Evolutionary conservation across 306 rosid species (phyloP), one percentile per base, ranked within the genome.

Genomic region (Quercus variabilis): DNA sequence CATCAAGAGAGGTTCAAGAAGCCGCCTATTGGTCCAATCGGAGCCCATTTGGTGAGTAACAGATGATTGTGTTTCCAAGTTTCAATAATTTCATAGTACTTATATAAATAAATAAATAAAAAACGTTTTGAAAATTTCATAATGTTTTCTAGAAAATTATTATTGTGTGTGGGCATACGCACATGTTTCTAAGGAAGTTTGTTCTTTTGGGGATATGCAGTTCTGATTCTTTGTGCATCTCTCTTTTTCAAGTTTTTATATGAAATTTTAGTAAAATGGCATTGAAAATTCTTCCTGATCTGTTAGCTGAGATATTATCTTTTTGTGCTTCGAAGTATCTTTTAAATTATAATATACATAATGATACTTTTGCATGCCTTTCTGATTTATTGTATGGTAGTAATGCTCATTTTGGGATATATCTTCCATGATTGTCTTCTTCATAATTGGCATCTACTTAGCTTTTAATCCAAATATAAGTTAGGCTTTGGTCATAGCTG

Each of bases 21-120:
- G 80, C 92, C 95, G 17, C 99, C 98, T 15, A 89, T 95, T 85
- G 97, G 99, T 81, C 99, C 97, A 71, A 89, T 95, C 77, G 99
- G 99, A 60, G 81, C 91, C 71, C 97, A 92, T 83, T 68, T 92
- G 99, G 99, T 88, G 55, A 69, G 85, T 86, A 77, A 68, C 55
- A 46, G 33, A 70, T 73, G 72, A 71, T 74, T 35, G 69, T 69
- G 51, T 77, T 54, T 68, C 67, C 74, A 43, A 15, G 28, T 35
- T 9, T 51, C 55, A 33, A 17, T 52, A 33, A 23, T 33, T 38
- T 67, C 11, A 18, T 2, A 19, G 2, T 67, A 4, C 20, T n/a
- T 35, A 12, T 49, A 41, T 41, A 41, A 41, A 41, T 41, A 41
- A 41, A 41, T 41, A 41, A 38, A 41, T 41, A 49, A 46, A 10